phyloP scores from a whole-genome alignment of 495 filamentous ascomycete genomes.

The Bombardia bombarda region DNA sequence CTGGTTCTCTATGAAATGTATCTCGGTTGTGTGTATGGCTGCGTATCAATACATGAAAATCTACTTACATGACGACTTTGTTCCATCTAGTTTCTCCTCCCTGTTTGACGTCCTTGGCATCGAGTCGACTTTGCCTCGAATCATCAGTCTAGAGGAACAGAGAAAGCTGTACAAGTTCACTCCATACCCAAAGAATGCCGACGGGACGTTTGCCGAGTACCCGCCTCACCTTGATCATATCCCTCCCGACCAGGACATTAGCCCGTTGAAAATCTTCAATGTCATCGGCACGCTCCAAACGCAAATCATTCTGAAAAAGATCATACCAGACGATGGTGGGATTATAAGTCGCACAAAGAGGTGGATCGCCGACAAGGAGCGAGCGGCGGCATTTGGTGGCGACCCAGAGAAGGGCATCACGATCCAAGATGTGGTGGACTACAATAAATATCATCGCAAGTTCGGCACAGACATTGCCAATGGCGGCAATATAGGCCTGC shows the following conservation, averaged over 20 bases:
- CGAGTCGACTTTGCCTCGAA: constrained; percentile 26
- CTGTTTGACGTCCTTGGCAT: constrained; percentile 29
- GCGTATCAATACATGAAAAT: too few species aligned
- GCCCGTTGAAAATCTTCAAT: constrained; percentile 23
- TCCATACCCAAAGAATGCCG: constrained; percentile 17
- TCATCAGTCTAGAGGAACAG: constrained; percentile 21
- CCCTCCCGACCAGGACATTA: constrained; percentile 17
- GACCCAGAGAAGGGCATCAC: constrained; percentile 25
- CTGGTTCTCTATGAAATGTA: not conserved
- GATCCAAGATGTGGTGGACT: constrained; percentile 31
- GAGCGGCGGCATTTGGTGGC: constrained; percentile 19
- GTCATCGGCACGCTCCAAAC: constrained; percentile 23
- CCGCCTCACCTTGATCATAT: constrained; percentile 29
- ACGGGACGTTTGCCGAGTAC: constrained; percentile 20
- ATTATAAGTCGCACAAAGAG: constrained; percentile 23
- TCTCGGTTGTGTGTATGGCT: not conserved
- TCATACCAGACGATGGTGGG: constrained; percentile 24
- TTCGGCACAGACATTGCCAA: constrained; percentile 29
- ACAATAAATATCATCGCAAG: constrained; percentile 28
- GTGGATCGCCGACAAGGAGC: constrained; percentile 19
- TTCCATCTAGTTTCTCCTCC: constrained; percentile 24
- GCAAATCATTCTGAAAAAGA: constrained; percentile 24
- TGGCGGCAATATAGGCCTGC: constrained; percentile 35
- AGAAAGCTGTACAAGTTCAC: constrained; percentile 23
- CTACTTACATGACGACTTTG: too few species aligned